Percentiles rank a stretch among this genome's conserved stretches.
Conservation (phyloP, 257 asterid genomes). For the Orobanche coerulescens region DNA sequence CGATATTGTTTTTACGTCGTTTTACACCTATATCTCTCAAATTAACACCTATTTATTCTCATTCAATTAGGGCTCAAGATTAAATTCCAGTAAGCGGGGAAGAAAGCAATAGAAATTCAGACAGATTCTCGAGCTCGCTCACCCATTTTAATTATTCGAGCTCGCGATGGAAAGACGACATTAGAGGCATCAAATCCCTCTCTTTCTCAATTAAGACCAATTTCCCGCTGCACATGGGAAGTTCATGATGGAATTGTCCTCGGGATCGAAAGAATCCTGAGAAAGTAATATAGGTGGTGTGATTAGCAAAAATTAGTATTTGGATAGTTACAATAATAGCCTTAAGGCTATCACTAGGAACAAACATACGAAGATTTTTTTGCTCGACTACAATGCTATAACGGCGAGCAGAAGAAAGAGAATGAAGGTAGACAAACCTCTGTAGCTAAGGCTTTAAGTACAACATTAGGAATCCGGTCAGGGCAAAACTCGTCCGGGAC, state of each 20-base stretch:
- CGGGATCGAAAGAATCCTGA: constrained; percentile 43
- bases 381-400: not conserved
- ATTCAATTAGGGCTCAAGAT: no score
- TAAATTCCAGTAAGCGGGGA: no score
- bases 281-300: not conserved
- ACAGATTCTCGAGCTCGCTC: no score
- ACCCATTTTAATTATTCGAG: no score
- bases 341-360: not conserved
- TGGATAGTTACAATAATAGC: not conserved
- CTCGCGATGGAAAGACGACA: no score
- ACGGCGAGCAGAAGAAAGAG: not conserved
- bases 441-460: constrained; percentile 57
- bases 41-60: no score
- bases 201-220: no score
- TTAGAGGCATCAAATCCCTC: no score
- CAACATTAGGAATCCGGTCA: constrained; percentile 59
- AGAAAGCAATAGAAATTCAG: no score
- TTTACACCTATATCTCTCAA: no score
- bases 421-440: constrained; percentile 35
- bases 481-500: constrained; percentile 81
- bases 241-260: constrained; percentile 41
- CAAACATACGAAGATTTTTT: not conserved
- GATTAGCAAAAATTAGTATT: not conserved
- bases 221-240: constrained; percentile 68
- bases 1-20: no score